These are phyloP conservation scores for Silene conica DNA, from an alignment of 148 eudicot genomes.

Conservation along the genomic window DNA sequence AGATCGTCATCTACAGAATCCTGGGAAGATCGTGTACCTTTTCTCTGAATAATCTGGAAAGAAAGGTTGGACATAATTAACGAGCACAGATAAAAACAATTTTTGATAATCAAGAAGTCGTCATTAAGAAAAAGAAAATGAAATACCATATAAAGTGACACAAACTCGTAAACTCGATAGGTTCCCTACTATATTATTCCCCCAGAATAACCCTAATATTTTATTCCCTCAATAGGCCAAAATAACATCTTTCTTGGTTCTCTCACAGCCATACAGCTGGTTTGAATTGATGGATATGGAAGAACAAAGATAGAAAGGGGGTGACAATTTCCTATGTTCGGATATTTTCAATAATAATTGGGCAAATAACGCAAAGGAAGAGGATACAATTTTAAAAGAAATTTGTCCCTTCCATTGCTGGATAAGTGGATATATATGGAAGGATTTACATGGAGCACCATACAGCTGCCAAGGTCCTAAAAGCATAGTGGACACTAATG, in stretches of 20 bases:
- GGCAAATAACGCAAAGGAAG: background rate
- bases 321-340: background rate
- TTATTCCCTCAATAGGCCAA: background rate
- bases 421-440: background rate
- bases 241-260: background rate
- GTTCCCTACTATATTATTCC: background rate
- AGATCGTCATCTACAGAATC: conserved; percentile 72
- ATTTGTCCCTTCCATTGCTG: background rate
- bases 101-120: background rate
- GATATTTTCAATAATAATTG: background rate
- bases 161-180: background rate
- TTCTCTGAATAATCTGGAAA: conserved; percentile 61
- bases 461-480: background rate
- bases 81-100: background rate
- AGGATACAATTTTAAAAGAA: background rate
- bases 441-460: background rate
- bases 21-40: conserved; percentile 50
- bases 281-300: background rate
- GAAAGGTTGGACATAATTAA: conserved; percentile 9
- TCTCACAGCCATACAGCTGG: background rate
- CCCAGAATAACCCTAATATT: too few relatives aligned
- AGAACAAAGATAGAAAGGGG: background rate
- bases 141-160: background rate
- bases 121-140: background rate
- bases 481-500: background rate